Evolutionary conservation across 2,329 filamentous ascomycete species (phyloP).

Genomic region (Amauroascus niger): DNA sequence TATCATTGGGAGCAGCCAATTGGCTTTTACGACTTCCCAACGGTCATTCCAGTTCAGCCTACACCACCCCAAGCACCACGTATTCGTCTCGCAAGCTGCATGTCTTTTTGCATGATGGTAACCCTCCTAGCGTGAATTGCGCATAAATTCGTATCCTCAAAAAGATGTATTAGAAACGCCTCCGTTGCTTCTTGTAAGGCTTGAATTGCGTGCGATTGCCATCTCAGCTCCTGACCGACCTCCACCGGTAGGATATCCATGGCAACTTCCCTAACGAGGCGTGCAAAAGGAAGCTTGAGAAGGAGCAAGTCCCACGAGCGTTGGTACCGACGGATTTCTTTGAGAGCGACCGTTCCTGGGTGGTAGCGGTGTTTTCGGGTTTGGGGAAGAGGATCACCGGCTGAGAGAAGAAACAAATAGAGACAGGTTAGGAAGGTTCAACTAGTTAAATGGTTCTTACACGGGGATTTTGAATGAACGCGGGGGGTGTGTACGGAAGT

Average conservation of each 20-base stretch:
- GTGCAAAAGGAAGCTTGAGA: constrained; percentile 45
- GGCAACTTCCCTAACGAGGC: constrained; percentile 44
- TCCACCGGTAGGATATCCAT: constrained; percentile 50
- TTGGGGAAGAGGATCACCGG: constrained; percentile 62
- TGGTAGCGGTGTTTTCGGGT: constrained; percentile 54
- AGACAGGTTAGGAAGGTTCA: not conserved
- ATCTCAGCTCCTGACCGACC: constrained; percentile 62
- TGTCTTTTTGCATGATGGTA: constrained; percentile 97
- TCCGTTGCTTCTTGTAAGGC: constrained; percentile 94
- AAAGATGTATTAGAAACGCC: constrained; percentile 91
- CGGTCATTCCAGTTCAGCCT: constrained; percentile 36
- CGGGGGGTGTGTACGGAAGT: not conserved
- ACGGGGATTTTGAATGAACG: too few relatives aligned
- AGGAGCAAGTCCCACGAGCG: constrained; percentile 80
- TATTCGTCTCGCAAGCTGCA: constrained; percentile 78
- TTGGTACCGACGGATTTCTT: constrained; percentile 87
- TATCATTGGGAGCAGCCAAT: not conserved
- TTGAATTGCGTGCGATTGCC: constrained; percentile 91
- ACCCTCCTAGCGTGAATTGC: constrained; percentile 95
- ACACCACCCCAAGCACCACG: constrained; percentile 66
- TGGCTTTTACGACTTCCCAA: not conserved
- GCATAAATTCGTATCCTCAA: constrained; percentile 91
- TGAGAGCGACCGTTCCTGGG: constrained; percentile 75
- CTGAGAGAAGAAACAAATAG: constrained; percentile 34
- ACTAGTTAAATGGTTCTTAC: constrained; percentile 8